phyloP scores from a whole-genome alignment of 208 protist species.

The Leishmania martiniquensis region DNA sequence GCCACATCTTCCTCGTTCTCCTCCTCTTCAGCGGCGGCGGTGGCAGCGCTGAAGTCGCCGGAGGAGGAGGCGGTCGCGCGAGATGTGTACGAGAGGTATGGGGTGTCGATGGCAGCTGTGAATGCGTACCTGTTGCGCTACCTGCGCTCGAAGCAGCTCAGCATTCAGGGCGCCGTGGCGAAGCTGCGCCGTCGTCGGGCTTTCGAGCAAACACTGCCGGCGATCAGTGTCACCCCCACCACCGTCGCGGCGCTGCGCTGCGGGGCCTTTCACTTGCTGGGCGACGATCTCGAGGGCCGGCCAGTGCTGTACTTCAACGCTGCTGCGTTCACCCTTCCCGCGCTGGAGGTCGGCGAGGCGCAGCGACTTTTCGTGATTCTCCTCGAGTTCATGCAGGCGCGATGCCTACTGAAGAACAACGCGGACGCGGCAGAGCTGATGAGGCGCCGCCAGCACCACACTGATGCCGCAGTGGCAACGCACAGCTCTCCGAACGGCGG shows the following conservation, averaged over 20 bases:
- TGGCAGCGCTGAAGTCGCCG: constrained; percentile 7
- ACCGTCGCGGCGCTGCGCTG: constrained; percentile 55
- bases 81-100: constrained; percentile 20
- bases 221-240: constrained; percentile 56
- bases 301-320: constrained; percentile 65
- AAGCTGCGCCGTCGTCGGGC: constrained; percentile 61
- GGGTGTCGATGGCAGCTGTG: constrained; percentile 28
- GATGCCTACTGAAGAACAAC: constrained; percentile 40
- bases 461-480: not conserved
- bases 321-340: constrained; percentile 32
- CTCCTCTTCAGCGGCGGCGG: constrained; percentile 1
- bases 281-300: constrained; percentile 38
- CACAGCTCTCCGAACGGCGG: not conserved
- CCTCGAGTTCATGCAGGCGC: constrained; percentile 77
- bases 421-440: constrained; percentile 23
- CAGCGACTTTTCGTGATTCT: constrained; percentile 64
- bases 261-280: constrained; percentile 55
- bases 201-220: constrained; percentile 60
- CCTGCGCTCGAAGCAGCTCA: constrained; percentile 50
- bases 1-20: constrained; percentile 3
- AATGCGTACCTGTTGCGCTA: constrained; percentile 73
- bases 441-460: constrained; percentile 4
- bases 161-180: constrained; percentile 46
- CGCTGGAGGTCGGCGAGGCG: constrained; percentile 52
- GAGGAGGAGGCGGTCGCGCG: constrained; percentile 9